A percentile compares a stretch with the other conserved stretches of the same genome.
Evolutionary conservation across 345 rosid species (phyloP).

Genomic region (Rhodamnia argentea): DNA sequence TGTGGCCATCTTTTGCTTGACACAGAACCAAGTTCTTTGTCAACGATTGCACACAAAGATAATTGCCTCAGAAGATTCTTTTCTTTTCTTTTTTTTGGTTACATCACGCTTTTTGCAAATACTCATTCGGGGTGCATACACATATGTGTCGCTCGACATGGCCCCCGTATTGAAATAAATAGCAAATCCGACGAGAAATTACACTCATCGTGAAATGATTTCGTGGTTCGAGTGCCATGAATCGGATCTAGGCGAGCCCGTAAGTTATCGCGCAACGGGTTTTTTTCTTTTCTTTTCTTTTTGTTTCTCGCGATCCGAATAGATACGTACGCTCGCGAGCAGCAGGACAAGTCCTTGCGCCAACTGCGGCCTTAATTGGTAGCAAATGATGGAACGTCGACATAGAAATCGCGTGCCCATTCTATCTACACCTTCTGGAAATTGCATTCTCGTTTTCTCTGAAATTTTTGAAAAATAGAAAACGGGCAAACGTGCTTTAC

Average conservation of each 20-base stretch:
- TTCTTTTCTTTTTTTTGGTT: background rate
- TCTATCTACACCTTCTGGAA: background rate
- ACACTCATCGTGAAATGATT: background rate
- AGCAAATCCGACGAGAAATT: background rate
- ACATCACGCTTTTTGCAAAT: background rate
- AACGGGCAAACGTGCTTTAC: background rate
- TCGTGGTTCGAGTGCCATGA: accelerated
- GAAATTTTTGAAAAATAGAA: too few relatives aligned
- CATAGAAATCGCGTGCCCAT: accelerated
- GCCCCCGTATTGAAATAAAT: background rate
- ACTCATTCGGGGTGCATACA: background rate
- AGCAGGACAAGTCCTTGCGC: accelerated
- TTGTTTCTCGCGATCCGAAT: background rate
- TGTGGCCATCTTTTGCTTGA: background rate
- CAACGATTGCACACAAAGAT: background rate
- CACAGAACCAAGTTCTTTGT: background rate
- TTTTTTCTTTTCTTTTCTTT: too few relatives aligned
- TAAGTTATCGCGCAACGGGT: accelerated
- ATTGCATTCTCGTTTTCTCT: background rate
- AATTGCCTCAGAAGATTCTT: background rate
- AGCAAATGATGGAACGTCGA: accelerated
- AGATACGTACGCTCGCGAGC: background rate
- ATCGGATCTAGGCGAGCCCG: background rate
- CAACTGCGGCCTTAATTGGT: accelerated
- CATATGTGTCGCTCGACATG: background rate